Conservation (phyloP, 2,329 filamentous ascomycete genomes). For the Fusarium haematococcum region DNA sequence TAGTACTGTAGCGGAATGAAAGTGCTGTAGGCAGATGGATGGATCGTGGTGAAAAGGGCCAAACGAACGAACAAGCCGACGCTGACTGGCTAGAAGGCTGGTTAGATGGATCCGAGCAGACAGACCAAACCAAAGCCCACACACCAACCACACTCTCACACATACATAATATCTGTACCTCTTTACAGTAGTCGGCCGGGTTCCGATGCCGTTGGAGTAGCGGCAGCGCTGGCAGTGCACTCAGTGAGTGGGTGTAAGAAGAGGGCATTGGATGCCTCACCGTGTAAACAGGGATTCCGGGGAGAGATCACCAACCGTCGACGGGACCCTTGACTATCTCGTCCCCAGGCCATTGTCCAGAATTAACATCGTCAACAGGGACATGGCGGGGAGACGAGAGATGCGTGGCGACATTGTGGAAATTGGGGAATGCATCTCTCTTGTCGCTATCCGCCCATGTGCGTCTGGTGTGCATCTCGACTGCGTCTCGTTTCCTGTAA, state of each 20-base stretch:
- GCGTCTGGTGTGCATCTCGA: conserved; percentile 30
- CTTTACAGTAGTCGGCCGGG: conserved; percentile 36
- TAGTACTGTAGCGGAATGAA: conserved; percentile 19
- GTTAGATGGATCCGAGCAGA: conserved; percentile 41
- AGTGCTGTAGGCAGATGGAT: conserved; percentile 25
- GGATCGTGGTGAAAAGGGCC: conserved; percentile 34
- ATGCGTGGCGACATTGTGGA: conserved; percentile 14
- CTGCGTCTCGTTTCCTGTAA: conserved; percentile 22
- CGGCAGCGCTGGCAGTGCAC: conserved; percentile 30
- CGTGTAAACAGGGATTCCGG: conserved; percentile 34
- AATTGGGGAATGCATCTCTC: conserved; percentile 24
- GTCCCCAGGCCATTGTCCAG: conserved; percentile 10
- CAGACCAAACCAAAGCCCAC: conserved; percentile 42
- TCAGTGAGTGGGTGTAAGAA: conserved; percentile 25
- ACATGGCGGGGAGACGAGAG: conserved; percentile 13
- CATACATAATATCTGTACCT: conserved; percentile 35
- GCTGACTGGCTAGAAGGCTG: conserved; percentile 39
- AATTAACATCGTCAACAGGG: conserved; percentile 15
- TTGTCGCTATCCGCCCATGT: conserved; percentile 35
- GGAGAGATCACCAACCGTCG: conserved; percentile 20
- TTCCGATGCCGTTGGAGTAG: conserved; percentile 41
- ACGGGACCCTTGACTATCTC: conserved; percentile 21
- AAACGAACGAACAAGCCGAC: conserved; percentile 37
- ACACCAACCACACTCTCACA: conserved; percentile 43
- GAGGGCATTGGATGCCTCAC: conserved; percentile 28